Conservation (phyloP, 768 basidiomycete genomes). For the Amanita thiersii region DNA sequence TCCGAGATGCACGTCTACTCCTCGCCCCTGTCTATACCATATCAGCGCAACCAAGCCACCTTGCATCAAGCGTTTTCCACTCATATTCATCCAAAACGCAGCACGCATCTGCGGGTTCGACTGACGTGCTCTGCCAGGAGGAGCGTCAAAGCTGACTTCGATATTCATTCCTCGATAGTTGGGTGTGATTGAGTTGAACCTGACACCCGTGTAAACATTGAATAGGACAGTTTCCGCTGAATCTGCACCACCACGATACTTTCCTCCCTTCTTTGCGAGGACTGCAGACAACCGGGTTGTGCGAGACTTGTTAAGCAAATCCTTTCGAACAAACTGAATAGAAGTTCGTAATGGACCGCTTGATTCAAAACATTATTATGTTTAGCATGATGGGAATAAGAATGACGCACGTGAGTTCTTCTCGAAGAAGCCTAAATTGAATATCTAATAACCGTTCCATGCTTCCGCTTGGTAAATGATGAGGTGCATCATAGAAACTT, state of each 20-base stretch:
- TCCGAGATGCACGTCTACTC: slow-evolving; percentile 35
- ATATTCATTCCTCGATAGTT: slow-evolving; percentile 34
- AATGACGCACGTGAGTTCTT: slow-evolving; percentile 52
- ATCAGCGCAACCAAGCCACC: slow-evolving; percentile 49
- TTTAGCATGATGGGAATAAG: neutral
- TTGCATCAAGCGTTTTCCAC: slow-evolving; percentile 38
- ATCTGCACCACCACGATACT: slow-evolving; percentile 37
- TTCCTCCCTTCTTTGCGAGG: slow-evolving; percentile 47
- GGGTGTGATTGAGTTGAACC: slow-evolving; percentile 31
- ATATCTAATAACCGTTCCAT: slow-evolving; percentile 66
- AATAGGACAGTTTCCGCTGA: slow-evolving; percentile 46
- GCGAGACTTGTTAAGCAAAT: slow-evolving; percentile 21
- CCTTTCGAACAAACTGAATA: slow-evolving; percentile 39
- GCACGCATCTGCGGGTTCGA: slow-evolving; percentile 22
- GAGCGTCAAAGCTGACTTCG: slow-evolving; percentile 30
- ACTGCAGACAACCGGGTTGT: slow-evolving; percentile 36
- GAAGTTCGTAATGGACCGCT: slow-evolving; percentile 49
- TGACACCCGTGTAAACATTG: slow-evolving; percentile 51
- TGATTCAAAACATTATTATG: slow-evolving; percentile 1
- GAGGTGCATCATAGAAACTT: slow-evolving; percentile 51
- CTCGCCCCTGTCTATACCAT: slow-evolving; percentile 17
- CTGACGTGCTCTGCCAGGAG: slow-evolving; percentile 37
- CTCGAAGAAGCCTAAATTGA: slow-evolving; percentile 68
- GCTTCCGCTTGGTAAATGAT: slow-evolving; percentile 44
- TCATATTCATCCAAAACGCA: slow-evolving; percentile 41